Conservation (phyloP, 2,329 filamentous ascomycete genomes). For the Aspergillus sp. region DNA sequence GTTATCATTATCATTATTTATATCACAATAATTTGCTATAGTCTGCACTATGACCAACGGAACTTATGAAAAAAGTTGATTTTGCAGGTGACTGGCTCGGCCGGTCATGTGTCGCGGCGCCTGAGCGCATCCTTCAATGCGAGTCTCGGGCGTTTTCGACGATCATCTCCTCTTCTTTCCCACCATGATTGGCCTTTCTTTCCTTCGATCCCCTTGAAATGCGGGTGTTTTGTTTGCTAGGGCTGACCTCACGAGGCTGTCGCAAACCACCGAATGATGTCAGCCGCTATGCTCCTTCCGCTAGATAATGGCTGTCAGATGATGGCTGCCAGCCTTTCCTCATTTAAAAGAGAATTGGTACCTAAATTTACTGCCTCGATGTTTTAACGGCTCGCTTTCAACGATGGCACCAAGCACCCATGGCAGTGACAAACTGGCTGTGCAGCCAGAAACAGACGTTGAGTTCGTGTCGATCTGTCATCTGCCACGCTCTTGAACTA, state of each 20-base stretch:
- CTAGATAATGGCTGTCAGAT: background rate
- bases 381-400: background rate
- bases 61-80: no score
- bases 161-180: background rate
- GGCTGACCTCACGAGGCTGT: background rate
- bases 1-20: no score
- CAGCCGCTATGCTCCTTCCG: background rate
- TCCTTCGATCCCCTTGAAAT: background rate
- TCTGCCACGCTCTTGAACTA: background rate
- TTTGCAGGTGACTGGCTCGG: no score
- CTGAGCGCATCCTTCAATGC: no score
- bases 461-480: slow-evolving; percentile 25
- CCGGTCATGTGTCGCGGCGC: no score
- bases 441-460: slow-evolving; percentile 9
- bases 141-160: background rate
- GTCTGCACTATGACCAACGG: no score
- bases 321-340: background rate
- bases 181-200: background rate
- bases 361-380: background rate
- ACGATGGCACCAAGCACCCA: background rate
- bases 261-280: background rate
- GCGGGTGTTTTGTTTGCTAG: background rate
- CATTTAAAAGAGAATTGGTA: background rate
- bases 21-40: no score
- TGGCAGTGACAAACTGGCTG: background rate